Conservation (phyloP, 1,284 basidiomycete species). For the Agroathelia rolfsii region DNA sequence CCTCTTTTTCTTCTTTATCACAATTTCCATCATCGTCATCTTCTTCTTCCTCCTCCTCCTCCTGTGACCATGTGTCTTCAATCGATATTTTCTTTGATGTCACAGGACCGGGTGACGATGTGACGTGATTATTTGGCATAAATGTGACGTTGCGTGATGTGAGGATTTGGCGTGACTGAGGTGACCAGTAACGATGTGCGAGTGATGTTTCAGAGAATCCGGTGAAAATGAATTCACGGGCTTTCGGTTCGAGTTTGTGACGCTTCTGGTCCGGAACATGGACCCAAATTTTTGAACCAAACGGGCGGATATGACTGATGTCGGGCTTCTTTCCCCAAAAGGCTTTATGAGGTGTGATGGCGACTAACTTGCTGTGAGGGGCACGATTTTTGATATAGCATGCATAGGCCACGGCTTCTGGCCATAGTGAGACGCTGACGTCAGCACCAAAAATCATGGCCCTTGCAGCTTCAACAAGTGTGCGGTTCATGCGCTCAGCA, state of each 20-base stretch:
- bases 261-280: slow-evolving; percentile 28
- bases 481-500: slow-evolving; percentile 15
- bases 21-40: too few relatives aligned
- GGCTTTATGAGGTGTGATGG: slow-evolving; percentile 9
- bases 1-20: too few relatives aligned
- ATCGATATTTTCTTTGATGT: too few relatives aligned
- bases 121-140: too few relatives aligned
- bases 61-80: too few relatives aligned
- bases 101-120: too few relatives aligned
- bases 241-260: slow-evolving; percentile 12
- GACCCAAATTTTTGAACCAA: slow-evolving; percentile 30
- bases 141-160: slow-evolving; percentile 19
- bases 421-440: slow-evolving; percentile 15
- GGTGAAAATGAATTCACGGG: slow-evolving; percentile 13
- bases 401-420: slow-evolving; percentile 11
- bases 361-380: slow-evolving; percentile 6
- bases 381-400: slow-evolving; percentile 9
- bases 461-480: slow-evolving; percentile 13
- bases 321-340: slow-evolving; percentile 8
- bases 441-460: slow-evolving; percentile 14
- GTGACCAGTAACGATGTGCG: slow-evolving; percentile 14
- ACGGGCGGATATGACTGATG: slow-evolving; percentile 6
- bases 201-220: slow-evolving; percentile 13
- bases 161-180: slow-evolving; percentile 9
- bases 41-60: too few relatives aligned